Conservation (phyloP, 768 basidiomycete species). For the Termitomyces bulborhizus region DNA sequence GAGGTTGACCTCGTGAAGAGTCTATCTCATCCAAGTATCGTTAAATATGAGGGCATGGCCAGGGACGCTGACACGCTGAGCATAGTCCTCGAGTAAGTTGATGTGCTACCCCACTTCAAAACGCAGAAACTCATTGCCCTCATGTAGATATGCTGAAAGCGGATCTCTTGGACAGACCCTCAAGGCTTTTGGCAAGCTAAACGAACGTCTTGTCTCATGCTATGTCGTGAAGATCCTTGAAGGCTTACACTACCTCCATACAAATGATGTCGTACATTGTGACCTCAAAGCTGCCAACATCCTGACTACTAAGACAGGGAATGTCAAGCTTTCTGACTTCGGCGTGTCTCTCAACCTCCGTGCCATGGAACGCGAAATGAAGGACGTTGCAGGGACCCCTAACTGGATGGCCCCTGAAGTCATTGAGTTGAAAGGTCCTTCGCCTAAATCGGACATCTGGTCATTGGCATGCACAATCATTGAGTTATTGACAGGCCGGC, state of each 20-base stretch:
- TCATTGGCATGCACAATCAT: conserved; percentile 92
- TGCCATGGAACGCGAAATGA: conserved; percentile 80
- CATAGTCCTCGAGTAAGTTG: conserved; percentile 86
- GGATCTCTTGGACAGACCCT: conserved; percentile 92
- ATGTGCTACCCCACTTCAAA: conserved; percentile 3
- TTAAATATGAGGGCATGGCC: conserved; percentile 96
- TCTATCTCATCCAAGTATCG: conserved; percentile 89
- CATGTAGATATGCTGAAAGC: conserved; percentile 85
- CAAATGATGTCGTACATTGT: conserved; percentile 88
- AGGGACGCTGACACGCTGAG: conserved; percentile 83
- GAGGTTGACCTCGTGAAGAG: conserved; percentile 93
- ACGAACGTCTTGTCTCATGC: conserved; percentile 84
- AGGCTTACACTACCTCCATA: conserved; percentile 89
- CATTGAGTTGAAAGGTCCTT: conserved; percentile 90
- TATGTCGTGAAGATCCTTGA: conserved; percentile 97
- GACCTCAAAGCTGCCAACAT: conserved; percentile 99
- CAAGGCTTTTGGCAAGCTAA: conserved; percentile 90
- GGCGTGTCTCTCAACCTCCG: conserved; percentile 95
- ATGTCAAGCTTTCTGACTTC: conserved; percentile 96
- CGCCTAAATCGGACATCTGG: conserved; percentile 94
- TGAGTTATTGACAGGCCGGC: conserved; percentile 87
- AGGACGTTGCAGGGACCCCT: conserved; percentile 89
- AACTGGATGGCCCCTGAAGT: conserved; percentile 99
- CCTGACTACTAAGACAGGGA: conserved; percentile 96
- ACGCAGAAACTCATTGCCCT: conserved; percentile 6